Evolutionary conservation across 257 asterid species (phyloP).

Genomic region (Solanum verrucosum): DNA sequence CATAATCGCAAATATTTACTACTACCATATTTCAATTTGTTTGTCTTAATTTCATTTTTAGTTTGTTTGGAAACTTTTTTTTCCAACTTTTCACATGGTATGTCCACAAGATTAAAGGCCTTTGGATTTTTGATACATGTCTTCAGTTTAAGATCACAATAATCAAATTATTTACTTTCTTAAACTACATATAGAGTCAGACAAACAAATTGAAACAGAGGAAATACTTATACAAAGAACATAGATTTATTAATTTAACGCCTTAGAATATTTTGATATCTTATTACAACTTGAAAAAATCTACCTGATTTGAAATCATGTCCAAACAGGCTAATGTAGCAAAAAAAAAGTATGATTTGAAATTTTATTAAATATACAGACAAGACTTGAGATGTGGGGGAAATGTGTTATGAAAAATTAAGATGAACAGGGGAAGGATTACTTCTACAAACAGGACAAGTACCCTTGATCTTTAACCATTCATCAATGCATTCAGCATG

Average conservation of each 20-base stretch:
- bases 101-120: not conserved
- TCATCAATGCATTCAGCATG: conserved; percentile 80
- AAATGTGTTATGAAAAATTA: not conserved
- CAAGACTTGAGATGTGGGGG: not conserved
- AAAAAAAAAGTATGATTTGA: not conserved
- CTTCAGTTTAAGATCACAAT: not conserved
- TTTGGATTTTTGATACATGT: not conserved
- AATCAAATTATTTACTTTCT: too few relatives aligned
- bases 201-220: not conserved
- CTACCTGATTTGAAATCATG: not conserved
- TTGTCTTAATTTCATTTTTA: not conserved
- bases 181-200: not conserved
- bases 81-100: not conserved
- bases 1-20: too few relatives aligned
- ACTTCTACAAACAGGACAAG: conserved; percentile 73
- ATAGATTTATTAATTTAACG: too few relatives aligned
- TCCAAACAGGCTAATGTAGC: not conserved
- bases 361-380: not conserved
- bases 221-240: too few relatives aligned
- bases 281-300: not conserved
- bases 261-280: not conserved
- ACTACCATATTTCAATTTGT: not conserved
- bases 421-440: conserved; percentile 32
- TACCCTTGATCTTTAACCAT: conserved; percentile 54
- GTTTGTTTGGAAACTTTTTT: not conserved